Evolutionary conservation across 805 yeast genomes (phyloP).

Genomic region (Candida michaelii): DNA sequence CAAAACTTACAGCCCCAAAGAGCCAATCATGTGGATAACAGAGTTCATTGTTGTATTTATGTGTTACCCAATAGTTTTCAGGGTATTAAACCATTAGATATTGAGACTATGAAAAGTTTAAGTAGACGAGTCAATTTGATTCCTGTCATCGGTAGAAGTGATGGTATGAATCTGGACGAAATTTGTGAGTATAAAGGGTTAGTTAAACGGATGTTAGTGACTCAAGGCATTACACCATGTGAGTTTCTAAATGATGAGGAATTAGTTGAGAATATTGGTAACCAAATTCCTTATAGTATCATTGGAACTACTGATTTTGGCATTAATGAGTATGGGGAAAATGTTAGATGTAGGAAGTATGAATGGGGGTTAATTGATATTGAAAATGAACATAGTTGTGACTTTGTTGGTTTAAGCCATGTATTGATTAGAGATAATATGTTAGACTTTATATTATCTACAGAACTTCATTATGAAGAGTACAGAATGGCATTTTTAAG

Average conservation of each 20-base stretch:
- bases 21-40: conserved; percentile 46
- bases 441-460: conserved; percentile 74
- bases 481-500: conserved; percentile 29
- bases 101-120: conserved; percentile 35
- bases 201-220: conserved; percentile 24
- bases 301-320: conserved; percentile 58
- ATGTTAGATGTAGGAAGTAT: conserved; percentile 73
- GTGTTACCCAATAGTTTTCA: conserved; percentile 71
- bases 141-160: conserved; percentile 41
- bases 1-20: conserved; percentile 61
- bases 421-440: conserved; percentile 67
- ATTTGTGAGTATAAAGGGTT: conserved; percentile 23
- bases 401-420: conserved; percentile 63
- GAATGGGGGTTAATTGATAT: conserved; percentile 87
- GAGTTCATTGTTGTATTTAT: conserved; percentile 85
- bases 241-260: conserved; percentile 30
- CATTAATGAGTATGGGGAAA: conserved; percentile 29
- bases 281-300: conserved; percentile 65
- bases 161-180: conserved; percentile 30
- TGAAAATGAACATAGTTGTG: conserved; percentile 76
- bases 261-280: conserved; percentile 30
- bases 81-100: conserved; percentile 40
- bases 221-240: conserved; percentile 30
- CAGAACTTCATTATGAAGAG: conserved; percentile 74
- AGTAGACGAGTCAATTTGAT: conserved; percentile 35